A percentile compares a stretch with the other conserved stretches of the same genome.
phyloP scores from a whole-genome alignment of 2,329 filamentous ascomycete species.

The Aspergillus sp. region DNA sequence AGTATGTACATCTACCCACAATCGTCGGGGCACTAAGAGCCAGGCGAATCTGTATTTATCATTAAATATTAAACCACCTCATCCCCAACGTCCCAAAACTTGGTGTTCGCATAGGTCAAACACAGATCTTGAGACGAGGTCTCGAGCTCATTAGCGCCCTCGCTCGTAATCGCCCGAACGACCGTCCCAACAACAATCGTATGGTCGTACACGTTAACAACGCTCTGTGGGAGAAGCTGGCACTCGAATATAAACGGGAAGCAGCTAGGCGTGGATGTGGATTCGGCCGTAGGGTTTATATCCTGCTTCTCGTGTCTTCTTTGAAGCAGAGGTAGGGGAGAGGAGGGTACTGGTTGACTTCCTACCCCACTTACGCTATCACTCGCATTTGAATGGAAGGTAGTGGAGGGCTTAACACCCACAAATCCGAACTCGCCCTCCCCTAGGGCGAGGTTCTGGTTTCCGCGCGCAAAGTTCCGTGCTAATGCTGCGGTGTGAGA shows the following conservation, averaged over 20 bases:
- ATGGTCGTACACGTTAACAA: constrained; percentile 40
- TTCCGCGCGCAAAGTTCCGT: constrained; percentile 41
- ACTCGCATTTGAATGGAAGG: not conserved
- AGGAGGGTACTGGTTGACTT: not conserved
- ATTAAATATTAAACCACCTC: constrained; percentile 26
- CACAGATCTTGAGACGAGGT: constrained; percentile 27
- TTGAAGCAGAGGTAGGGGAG: constrained; percentile 31
- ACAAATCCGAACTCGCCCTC: constrained; percentile 31
- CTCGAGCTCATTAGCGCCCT: not conserved
- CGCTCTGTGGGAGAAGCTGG: constrained; percentile 33
- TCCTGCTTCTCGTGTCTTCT: not conserved
- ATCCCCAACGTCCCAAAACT: constrained; percentile 44
- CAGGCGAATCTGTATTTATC: not conserved
- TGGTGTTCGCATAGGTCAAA: constrained; percentile 44
- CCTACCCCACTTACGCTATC: not conserved
- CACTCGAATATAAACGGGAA: constrained; percentile 45
- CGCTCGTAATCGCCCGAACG: constrained; percentile 27
- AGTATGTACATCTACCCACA: not conserved
- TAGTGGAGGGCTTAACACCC: constrained; percentile 8
- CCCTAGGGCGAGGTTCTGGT: constrained; percentile 35
- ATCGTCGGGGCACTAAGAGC: not conserved
- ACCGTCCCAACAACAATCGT: constrained; percentile 42
- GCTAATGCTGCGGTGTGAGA: constrained; percentile 36
- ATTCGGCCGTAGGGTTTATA: not conserved
- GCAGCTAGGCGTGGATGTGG: constrained; percentile 12